A percentile compares a stretch with the other conserved stretches of the same genome.
These are phyloP conservation scores for Eleusine indica DNA, from an alignment of 176 grass and related monocot genomes.

Conservation along the genomic window DNA sequence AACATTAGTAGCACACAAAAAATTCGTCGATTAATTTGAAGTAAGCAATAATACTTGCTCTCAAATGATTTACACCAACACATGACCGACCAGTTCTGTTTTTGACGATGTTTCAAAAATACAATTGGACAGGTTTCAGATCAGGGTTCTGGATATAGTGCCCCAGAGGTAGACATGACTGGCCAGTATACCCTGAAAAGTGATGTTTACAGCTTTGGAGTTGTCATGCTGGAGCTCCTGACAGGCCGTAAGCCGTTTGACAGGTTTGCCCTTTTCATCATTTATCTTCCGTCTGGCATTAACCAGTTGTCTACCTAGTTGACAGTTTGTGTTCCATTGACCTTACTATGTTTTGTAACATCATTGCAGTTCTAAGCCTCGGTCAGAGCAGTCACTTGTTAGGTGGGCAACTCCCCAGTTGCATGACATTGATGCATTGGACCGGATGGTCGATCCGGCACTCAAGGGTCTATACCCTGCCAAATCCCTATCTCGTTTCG, in stretches of 20 bases:
- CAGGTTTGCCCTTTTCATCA: conserved; percentile 43
- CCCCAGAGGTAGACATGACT: conserved; percentile 78
- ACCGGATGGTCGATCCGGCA: conserved; percentile 77
- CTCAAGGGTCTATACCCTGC: conserved; percentile 82
- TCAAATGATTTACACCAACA: neutral
- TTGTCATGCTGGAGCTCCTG: conserved; percentile 95
- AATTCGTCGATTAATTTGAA: neutral
- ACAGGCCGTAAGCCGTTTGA: conserved; percentile 87
- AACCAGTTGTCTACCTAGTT: neutral
- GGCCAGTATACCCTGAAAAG: conserved; percentile 82
- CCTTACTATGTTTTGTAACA: conserved; percentile 22
- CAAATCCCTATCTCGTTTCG: conserved; percentile 85
- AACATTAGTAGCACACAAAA: neutral
- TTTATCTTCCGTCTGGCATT: neutral
- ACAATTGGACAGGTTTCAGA: conserved; percentile 56
- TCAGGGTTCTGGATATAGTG: conserved; percentile 68
- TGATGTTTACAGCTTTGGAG: conserved; percentile 90
- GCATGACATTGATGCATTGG: conserved; percentile 84
- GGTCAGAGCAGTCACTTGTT: conserved; percentile 77
- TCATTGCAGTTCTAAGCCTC: conserved; percentile 52
- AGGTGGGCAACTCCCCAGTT: conserved; percentile 78
- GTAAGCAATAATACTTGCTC: neutral
- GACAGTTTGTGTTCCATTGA: conserved; percentile 8
- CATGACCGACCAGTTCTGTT: conserved; percentile 7
- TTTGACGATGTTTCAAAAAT: conserved; percentile 37